These are phyloP conservation scores for Stromatinia cepivora DNA, from an alignment of 2,329 filamentous ascomycete species.

Conservation along the genomic window DNA sequence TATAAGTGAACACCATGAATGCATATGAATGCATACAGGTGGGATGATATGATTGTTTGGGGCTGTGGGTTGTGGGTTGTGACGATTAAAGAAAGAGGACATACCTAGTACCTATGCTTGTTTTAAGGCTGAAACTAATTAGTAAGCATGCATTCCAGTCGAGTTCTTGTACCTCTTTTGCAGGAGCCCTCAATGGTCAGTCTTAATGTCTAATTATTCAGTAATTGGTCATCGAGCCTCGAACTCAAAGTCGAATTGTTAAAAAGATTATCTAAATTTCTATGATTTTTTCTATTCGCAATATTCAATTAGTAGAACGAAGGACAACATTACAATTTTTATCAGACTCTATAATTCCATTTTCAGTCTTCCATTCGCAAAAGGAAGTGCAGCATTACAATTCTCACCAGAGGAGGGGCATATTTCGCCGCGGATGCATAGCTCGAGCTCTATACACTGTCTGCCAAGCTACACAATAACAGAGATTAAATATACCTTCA, in stretches of 20 bases:
- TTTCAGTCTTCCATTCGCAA: neutral
- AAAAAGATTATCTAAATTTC: neutral
- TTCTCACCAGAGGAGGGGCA: neutral
- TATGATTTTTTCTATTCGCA: neutral
- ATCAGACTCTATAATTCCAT: neutral
- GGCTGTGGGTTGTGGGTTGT: neutral
- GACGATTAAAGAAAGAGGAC: neutral
- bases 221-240: conserved; percentile 1
- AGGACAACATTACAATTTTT: too few relatives aligned
- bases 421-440: neutral
- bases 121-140: conserved; percentile 13
- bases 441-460: neutral
- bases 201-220: neutral
- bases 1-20: neutral
- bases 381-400: neutral
- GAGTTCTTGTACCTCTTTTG: neutral
- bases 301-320: neutral
- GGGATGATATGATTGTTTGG: neutral
- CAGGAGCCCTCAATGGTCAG: neutral
- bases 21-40: neutral
- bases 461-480: neutral
- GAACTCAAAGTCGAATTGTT: neutral
- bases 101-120: neutral
- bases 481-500: neutral
- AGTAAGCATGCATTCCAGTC: neutral